Percentiles rank a stretch among this genome's conserved stretches.
These are phyloP conservation scores for Colletotrichum higginsianum DNA, from an alignment of 2,329 filamentous ascomycete genomes.

Conservation along the genomic window DNA sequence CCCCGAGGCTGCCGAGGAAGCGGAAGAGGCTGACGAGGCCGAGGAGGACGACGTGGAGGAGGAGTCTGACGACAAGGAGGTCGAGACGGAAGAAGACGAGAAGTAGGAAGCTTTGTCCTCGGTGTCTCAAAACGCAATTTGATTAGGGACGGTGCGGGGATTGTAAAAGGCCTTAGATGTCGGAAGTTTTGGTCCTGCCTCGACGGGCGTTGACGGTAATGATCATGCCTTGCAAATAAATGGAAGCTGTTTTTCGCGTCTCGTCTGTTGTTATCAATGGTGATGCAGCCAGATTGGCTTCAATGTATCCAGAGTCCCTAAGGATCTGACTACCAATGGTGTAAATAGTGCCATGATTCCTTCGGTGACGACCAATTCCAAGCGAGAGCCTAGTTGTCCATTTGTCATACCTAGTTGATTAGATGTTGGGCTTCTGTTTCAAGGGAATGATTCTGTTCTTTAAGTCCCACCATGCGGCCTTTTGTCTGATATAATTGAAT, in stretches of 20 bases:
- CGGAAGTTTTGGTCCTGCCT: conserved; percentile 40
- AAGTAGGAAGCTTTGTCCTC: conserved; percentile 41
- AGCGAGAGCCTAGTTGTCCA: no score
- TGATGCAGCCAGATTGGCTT: not conserved
- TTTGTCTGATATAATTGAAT: no score
- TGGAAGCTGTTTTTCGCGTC: conserved; percentile 43
- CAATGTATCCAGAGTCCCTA: not conserved
- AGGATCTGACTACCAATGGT: no score
- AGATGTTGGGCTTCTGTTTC: no score
- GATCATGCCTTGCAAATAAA: conserved; percentile 44
- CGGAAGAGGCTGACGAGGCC: conserved; percentile 38
- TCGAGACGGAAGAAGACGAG: conserved; percentile 44
- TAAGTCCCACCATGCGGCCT: no score
- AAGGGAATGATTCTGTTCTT: no score
- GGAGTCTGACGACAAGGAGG: conserved; percentile 43
- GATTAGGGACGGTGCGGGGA: conserved; percentile 37
- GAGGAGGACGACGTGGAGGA: conserved; percentile 45
- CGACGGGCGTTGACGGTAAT: conserved; percentile 45
- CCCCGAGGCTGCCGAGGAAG: conserved; percentile 44
- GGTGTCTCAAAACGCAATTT: conserved; percentile 27
- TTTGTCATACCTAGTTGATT: no score
- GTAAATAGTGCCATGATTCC: no score
- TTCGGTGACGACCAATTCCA: not conserved
- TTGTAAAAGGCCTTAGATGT: conserved; percentile 43
- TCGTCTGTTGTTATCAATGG: not conserved